Conservation (phyloP, 2,329 filamentous ascomycete genomes). For the Clarireedia sp. region DNA sequence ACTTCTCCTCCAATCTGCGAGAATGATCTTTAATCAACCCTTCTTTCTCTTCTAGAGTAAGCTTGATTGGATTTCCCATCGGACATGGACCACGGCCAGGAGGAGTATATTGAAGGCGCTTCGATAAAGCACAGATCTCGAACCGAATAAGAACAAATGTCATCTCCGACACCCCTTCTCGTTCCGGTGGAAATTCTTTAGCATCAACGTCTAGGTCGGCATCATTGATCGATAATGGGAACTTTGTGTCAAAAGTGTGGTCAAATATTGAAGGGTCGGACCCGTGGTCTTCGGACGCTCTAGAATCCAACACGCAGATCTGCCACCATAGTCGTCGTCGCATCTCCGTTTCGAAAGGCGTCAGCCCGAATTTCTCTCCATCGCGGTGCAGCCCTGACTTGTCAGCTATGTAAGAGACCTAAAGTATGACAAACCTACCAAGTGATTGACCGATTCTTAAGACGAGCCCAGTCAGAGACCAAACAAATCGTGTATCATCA, state of each 20-base stretch:
- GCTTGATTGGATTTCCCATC: neutral
- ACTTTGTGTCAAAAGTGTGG: slow-evolving; percentile 50
- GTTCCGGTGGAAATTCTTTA: slow-evolving; percentile 17
- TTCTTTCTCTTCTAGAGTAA: slow-evolving; percentile 28
- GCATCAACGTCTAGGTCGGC: slow-evolving; percentile 36
- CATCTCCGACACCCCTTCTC: slow-evolving; percentile 32
- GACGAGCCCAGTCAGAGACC: slow-evolving; percentile 51
- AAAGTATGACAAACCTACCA: neutral
- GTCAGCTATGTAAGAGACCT: neutral
- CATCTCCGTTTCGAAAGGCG: slow-evolving; percentile 54
- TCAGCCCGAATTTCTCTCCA: slow-evolving; percentile 43
- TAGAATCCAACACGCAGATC: slow-evolving; percentile 49
- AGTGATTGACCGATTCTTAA: slow-evolving; percentile 52
- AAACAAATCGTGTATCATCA: slow-evolving; percentile 36
- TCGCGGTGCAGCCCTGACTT: slow-evolving; percentile 43
- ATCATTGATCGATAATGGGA: slow-evolving; percentile 43
- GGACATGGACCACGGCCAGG: slow-evolving; percentile 15
- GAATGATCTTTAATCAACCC: slow-evolving; percentile 26
- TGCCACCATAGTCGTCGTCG: slow-evolving; percentile 53
- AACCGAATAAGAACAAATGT: slow-evolving; percentile 32
- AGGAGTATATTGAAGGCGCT: slow-evolving; percentile 22
- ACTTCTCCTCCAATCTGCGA: slow-evolving; percentile 25
- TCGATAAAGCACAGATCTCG: slow-evolving; percentile 26
- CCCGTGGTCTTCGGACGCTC: slow-evolving; percentile 55
- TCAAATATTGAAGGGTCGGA: slow-evolving; percentile 52